A percentile compares a stretch with the other conserved stretches of the same genome.
phyloP scores from a whole-genome alignment of 2,329 filamentous ascomycete species.

The Fusarium brevicatenulatum region DNA sequence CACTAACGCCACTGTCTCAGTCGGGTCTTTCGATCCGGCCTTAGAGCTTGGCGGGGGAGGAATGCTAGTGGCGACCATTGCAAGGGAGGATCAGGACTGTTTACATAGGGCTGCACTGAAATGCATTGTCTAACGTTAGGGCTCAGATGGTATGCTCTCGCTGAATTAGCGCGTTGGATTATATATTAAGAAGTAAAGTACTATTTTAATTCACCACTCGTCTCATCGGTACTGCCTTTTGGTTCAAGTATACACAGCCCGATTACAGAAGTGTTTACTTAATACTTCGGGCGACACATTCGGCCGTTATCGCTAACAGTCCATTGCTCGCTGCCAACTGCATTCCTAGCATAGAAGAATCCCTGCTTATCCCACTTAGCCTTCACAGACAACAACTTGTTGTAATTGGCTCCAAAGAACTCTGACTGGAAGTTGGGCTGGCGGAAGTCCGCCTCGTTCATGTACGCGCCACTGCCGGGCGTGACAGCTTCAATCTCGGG shows the following conservation, averaged over 20 bases:
- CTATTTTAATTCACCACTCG: not conserved
- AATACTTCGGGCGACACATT: conserved; percentile 27
- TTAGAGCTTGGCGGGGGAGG: not conserved
- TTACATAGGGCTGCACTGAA: not conserved
- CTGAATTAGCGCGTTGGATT: not conserved
- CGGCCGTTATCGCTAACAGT: conserved; percentile 20
- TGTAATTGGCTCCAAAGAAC: conserved; percentile 59
- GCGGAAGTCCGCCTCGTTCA: conserved; percentile 63
- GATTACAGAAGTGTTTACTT: not conserved
- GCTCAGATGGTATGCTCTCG: not conserved
- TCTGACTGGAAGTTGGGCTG: conserved; percentile 54
- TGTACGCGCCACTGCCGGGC: conserved; percentile 56
- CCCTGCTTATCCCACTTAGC: conserved; percentile 58
- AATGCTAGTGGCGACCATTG: not conserved
- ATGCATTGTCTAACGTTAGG: not conserved
- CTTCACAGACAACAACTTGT: conserved; percentile 57
- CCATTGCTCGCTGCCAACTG: conserved; percentile 64
- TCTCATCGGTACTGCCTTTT: not conserved
- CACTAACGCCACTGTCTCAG: not conserved
- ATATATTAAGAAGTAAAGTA: not conserved
- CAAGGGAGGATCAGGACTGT: not conserved
- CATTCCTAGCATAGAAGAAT: conserved; percentile 57
- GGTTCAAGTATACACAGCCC: too few relatives aligned
- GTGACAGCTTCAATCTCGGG: conserved; percentile 49
- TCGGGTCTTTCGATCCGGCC: not conserved